phyloP scores from a whole-genome alignment of 202 grass and related monocot genomes.

The Digitaria exilis region DNA sequence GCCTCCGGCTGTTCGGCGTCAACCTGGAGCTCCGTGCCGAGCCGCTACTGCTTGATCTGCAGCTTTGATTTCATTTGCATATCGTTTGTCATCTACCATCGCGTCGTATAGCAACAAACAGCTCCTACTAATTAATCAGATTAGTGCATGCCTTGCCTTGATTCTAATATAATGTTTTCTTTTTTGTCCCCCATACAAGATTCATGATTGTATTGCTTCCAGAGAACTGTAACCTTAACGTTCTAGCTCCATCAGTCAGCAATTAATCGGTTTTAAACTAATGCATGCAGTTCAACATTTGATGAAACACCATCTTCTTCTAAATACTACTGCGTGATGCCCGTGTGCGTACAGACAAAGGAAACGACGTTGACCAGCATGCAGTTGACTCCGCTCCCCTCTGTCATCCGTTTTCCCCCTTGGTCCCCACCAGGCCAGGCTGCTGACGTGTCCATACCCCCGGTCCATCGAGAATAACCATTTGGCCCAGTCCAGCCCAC shows the following conservation, averaged over 20 bases:
- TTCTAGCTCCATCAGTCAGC: too few relatives aligned
- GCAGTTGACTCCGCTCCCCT: neutral
- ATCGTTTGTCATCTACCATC: too few relatives aligned
- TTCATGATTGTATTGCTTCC: neutral
- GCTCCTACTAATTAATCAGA: neutral
- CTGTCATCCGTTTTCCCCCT: neutral
- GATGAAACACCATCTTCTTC: too few relatives aligned
- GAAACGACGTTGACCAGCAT: neutral
- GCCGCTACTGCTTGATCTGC: conserved; percentile 25
- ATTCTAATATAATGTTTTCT: too few relatives aligned
- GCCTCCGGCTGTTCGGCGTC: conserved; percentile 46
- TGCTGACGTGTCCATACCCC: too few relatives aligned
- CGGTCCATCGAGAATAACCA: too few relatives aligned
- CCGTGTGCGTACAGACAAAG: too few relatives aligned
- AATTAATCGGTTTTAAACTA: neutral
- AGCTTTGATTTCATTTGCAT: neutral
- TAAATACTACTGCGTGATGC: neutral
- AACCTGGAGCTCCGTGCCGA: conserved; percentile 15
- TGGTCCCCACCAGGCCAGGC: too few relatives aligned
- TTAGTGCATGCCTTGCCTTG: neutral
- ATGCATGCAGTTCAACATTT: neutral
- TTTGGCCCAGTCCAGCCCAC: too few relatives aligned
- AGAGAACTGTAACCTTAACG: neutral
- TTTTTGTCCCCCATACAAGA: neutral
- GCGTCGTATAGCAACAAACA: neutral